Base-by-base conservation (phyloP, 768 basidiomycete genomes). In the Tylopilus felleus region DNA sequence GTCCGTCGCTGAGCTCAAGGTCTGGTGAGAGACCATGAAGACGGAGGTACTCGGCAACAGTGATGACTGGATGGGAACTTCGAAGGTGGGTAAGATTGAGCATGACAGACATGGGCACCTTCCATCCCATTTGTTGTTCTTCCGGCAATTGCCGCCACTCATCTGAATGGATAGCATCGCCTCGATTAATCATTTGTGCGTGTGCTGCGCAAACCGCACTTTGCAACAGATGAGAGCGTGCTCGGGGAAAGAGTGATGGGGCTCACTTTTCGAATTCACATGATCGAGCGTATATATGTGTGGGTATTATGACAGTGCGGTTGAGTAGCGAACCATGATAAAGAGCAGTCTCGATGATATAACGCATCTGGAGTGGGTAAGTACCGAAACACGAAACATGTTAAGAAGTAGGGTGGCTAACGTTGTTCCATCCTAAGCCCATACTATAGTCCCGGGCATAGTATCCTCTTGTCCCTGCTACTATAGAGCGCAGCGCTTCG, bases 391-490 rank as follows among this genome's bases (percentile, higher is more conserved):
- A 38, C 5, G 22, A 49, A 6, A 35, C 29, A 48, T 6, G 25
- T 8, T 9, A 25, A 28, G 16, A 35, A n/a, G 16, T 12, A 48
- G 21, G 13, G 28, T 39, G 10, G 40, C 76, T 53, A 29, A 78
- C 76, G 42, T 79, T 79, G 59, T 80, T 79, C 76, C 77, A 79
- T 19, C 77, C 78, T 6, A 79, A 60, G 4, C 69, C 71, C 51
- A 77, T 63, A 46, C 71, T 77, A 56, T 64, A 79, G 48, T 79
- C 77, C 29, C 78, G 71, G 21, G 70, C 69, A 57, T 75, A 78
- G 51, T 67, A 79, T 4, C 77, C 77, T 42, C 71, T 64, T 2
- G 77, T 76, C 17, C 65, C 58, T n/a, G 64, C 47, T 1, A 77
- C 70, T 23, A 76, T 60, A 23, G 62, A 64, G 38, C 57, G 62